Base-by-base conservation (phyloP, 306 rosid genomes). In the Medicago ruthenica region DNA sequence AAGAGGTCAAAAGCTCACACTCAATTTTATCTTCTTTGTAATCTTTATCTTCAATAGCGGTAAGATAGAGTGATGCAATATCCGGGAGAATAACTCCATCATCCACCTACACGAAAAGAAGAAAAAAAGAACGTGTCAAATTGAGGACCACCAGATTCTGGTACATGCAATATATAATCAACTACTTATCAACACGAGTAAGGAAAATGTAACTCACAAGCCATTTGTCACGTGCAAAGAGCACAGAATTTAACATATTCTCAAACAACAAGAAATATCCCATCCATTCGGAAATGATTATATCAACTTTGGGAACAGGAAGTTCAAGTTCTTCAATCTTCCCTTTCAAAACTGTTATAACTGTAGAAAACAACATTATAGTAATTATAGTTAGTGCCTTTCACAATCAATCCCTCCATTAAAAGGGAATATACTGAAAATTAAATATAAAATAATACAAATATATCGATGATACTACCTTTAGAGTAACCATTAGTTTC, bases 181-280 rank as follows among this genome's bases (percentile, higher is more conserved):
- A 70, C 24, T 14, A 37, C 51, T 27, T 13, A 69, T 45, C 66
- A 54, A 53, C 36, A 61, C 6, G 27, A 36, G 60, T 31, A 78
- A 27, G 44, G 42, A 18, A 39, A 12, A 20, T 10, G 2, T 55
- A 27, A 87, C 99, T 87, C 78, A 96, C 99, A 71, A 96, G 97
- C 99, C 99, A 96, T 83, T 96, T 96, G 82, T 96, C 99, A 36
- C 98, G 99, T 70, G 99, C 99, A 88, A 84, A 88, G 18, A 96
- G 87, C 36, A 96, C 99, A 1, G 99, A 90, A 74, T 96, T 89
- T 75, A 96, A 80, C 99, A 96, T 96, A 73, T 96, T 92, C 89
- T 96, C 99, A 79, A 92, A 96, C 91, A 96, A 79, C 83, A 92
- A 87, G 81, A 96, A 96, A 81, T 96, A 92, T 55, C 99, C 99